Percentiles rank a stretch among this genome's conserved stretches.
phyloP scores from a whole-genome alignment of 2,329 filamentous ascomycete genomes.

The Reticulascus tulasneorum region DNA sequence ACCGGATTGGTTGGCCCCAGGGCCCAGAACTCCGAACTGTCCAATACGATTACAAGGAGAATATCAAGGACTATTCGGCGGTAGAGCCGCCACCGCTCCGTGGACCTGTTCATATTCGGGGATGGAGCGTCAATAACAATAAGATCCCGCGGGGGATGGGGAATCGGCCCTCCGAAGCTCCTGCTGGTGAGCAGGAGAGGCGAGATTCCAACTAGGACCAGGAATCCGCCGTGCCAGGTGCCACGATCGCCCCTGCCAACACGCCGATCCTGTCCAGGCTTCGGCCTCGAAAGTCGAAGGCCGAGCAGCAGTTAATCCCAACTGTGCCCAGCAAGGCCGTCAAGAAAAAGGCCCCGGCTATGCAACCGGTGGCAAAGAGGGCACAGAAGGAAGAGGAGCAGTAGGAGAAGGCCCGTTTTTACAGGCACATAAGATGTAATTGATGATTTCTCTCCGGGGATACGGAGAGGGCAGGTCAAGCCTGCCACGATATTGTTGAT shows the following conservation, averaged over 20 bases:
- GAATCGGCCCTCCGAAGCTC: too few relatives aligned
- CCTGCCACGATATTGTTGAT: too few relatives aligned
- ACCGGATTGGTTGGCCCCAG: constrained; percentile 40
- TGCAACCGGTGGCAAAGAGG: too few relatives aligned
- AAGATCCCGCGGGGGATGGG: constrained; percentile 11
- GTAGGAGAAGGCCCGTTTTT: too few relatives aligned
- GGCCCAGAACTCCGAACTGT: constrained; percentile 55
- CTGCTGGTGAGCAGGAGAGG: too few relatives aligned
- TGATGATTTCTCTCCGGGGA: too few relatives aligned
- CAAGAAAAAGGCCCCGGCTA: too few relatives aligned
- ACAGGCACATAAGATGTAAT: too few relatives aligned
- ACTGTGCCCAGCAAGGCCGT: too few relatives aligned
- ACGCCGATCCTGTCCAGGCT: not conserved
- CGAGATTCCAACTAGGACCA: constrained; percentile 13
- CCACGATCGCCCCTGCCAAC: not conserved
- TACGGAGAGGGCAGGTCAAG: too few relatives aligned
- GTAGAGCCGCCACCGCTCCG: constrained; percentile 52
- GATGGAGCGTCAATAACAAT: constrained; percentile 35
- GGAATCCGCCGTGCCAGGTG: not conserved
- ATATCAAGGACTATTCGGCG: constrained; percentile 55
- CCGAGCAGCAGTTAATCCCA: too few relatives aligned
- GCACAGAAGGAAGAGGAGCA: too few relatives aligned
- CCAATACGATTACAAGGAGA: constrained; percentile 49
- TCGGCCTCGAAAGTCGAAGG: not conserved
- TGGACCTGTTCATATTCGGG: constrained; percentile 53